phyloP scores from a whole-genome alignment of 306 rosid species.

The Corylus heterophylla region DNA sequence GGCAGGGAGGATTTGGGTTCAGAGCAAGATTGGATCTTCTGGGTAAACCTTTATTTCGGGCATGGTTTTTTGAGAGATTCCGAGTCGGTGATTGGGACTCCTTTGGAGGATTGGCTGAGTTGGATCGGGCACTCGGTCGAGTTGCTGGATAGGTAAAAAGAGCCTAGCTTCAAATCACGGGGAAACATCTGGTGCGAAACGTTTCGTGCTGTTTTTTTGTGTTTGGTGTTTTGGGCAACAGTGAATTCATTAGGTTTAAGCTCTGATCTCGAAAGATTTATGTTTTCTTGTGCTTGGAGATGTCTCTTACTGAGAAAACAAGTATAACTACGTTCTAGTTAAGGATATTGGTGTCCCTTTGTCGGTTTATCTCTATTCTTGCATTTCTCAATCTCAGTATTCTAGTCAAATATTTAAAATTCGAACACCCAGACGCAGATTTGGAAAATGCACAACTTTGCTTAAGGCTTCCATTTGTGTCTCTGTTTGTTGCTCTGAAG shows the following conservation, averaged over 20 bases:
- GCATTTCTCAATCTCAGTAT: slow-evolving; percentile 10
- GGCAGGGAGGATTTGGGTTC: slow-evolving; percentile 4
- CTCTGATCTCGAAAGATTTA: slow-evolving; percentile 62
- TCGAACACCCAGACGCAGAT: slow-evolving; percentile 14
- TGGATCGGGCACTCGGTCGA: slow-evolving; percentile 3
- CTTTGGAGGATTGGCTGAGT: slow-evolving; percentile 24
- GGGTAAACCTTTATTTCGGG: slow-evolving; percentile 11
- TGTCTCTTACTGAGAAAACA: slow-evolving; percentile 35
- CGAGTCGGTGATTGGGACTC: slow-evolving; percentile 9
- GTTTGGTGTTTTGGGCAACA: slow-evolving; percentile 8
- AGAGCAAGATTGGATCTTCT: not conserved
- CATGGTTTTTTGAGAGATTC: slow-evolving; percentile 10
- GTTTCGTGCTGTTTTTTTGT: slow-evolving; percentile 8
- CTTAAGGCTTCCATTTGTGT: slow-evolving; percentile 8
- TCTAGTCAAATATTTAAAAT: not conserved
- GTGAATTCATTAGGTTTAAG: slow-evolving; percentile 44
- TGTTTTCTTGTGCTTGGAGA: slow-evolving; percentile 51
- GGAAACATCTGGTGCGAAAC: not conserved
- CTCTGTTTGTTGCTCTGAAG: slow-evolving; percentile 21
- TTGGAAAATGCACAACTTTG: slow-evolving; percentile 12
- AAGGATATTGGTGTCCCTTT: slow-evolving; percentile 29
- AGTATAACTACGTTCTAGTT: slow-evolving; percentile 36
- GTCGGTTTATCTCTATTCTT: slow-evolving; percentile 18
- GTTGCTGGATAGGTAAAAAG: slow-evolving; percentile 10
- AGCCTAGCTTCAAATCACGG: not conserved